Conservation (phyloP, 257 asterid genomes). For the Solanum megistacrolobum region DNA sequence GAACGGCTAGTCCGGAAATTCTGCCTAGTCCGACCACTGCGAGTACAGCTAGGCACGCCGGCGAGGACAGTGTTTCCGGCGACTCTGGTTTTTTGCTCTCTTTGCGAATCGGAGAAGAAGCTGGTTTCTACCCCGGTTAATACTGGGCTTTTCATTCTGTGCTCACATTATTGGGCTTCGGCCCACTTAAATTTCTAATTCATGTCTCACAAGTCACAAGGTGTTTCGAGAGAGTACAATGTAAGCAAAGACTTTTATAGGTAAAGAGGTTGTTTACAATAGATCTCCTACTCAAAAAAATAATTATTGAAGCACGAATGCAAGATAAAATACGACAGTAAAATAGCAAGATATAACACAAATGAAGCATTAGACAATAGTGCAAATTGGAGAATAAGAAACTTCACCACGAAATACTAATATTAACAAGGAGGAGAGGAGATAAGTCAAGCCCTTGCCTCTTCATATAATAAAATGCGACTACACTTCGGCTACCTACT, state of each 20-base stretch:
- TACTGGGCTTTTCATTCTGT: background rate
- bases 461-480: background rate
- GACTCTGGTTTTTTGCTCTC: background rate
- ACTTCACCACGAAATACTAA: background rate
- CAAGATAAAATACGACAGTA: background rate
- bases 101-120: background rate
- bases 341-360: background rate
- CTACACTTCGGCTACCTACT: background rate
- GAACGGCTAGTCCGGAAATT: background rate
- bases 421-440: background rate
- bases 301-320: background rate
- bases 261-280: too few relatives aligned
- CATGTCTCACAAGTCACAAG: too few relatives aligned
- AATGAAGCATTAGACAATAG: background rate
- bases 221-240: background rate
- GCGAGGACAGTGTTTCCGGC: background rate
- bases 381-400: background rate
- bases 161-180: background rate
- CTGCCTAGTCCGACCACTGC: background rate
- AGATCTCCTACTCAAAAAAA: too few relatives aligned
- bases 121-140: background rate
- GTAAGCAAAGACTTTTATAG: background rate
- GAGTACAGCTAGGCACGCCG: background rate
- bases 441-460: background rate
- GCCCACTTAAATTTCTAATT: background rate